phyloP scores from a whole-genome alignment of 2,329 filamentous ascomycete genomes.

The Paraphoma sp. region DNA sequence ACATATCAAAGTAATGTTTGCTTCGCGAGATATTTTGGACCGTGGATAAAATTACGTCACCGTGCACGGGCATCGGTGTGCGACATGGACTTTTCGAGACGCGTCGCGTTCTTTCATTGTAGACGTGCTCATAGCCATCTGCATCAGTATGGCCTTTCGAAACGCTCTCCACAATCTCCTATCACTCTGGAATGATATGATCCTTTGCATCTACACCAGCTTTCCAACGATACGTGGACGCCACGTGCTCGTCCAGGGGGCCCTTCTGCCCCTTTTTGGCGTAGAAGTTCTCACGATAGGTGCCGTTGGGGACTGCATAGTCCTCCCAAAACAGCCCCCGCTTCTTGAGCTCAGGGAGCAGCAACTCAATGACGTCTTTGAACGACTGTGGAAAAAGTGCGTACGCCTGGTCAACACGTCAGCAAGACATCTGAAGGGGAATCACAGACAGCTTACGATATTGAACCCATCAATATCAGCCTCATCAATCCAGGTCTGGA shows the following conservation, averaged over 20 bases:
- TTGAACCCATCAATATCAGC: slow-evolving; percentile 80
- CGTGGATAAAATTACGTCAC: no score
- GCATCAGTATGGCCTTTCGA: neutral
- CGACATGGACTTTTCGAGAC: neutral
- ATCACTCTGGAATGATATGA: slow-evolving; percentile 23
- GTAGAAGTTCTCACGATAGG: slow-evolving; percentile 68
- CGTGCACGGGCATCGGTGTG: no score
- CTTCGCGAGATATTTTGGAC: no score
- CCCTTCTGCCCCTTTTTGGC: slow-evolving; percentile 58
- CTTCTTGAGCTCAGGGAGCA: slow-evolving; percentile 68
- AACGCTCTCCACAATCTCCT: neutral
- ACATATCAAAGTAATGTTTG: no score
- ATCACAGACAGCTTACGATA: slow-evolving; percentile 58
- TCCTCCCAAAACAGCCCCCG: slow-evolving; percentile 65
- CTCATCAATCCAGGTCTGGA: slow-evolving; percentile 72
- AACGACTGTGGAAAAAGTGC: slow-evolving; percentile 72
- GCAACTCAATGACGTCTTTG: slow-evolving; percentile 69
- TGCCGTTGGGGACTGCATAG: slow-evolving; percentile 63
- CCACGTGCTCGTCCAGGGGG: slow-evolving; percentile 60
- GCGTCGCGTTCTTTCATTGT: neutral
- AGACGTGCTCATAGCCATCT: neutral
- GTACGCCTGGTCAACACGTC: slow-evolving; percentile 55
- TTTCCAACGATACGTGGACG: slow-evolving; percentile 55
- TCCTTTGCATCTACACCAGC: slow-evolving; percentile 41
- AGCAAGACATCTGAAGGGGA: neutral